Percentiles rank a stretch among this genome's conserved stretches.
Conservation (phyloP, 306 rosid genomes). For the Fagus crenata region DNA sequence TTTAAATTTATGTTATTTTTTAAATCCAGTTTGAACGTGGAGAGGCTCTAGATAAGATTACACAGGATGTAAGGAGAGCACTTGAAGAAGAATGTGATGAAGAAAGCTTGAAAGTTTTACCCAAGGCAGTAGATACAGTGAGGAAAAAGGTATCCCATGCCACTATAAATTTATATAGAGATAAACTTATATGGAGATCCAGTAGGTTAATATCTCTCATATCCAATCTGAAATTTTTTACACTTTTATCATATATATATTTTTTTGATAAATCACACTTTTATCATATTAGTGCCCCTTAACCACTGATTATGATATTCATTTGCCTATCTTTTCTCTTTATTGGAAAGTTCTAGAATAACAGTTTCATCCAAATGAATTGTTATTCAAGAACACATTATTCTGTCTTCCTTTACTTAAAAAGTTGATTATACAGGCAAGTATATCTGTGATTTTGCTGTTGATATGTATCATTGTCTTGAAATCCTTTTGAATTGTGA, state of each 20-base stretch:
- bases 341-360: not conserved
- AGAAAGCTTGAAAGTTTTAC: slow-evolving; percentile 74
- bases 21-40: slow-evolving; percentile 87
- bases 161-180: slow-evolving; percentile 22
- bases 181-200: not conserved
- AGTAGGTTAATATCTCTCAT: no score
- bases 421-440: not conserved
- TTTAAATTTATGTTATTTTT: slow-evolving; percentile 23
- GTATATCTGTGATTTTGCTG: not conserved
- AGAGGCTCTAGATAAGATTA: slow-evolving; percentile 80
- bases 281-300: not conserved
- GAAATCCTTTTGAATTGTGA: not conserved
- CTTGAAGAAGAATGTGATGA: slow-evolving; percentile 88
- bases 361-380: not conserved
- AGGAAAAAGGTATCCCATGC: slow-evolving; percentile 71
- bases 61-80: slow-evolving; percentile 70
- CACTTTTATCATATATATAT: not conserved
- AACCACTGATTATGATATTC: not conserved
- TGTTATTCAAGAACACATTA: not conserved
- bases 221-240: not conserved
- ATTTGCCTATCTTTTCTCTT: not conserved
- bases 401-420: not conserved
- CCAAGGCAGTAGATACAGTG: slow-evolving; percentile 89
- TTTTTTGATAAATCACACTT: not conserved
- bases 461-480: not conserved